phyloP scores from a whole-genome alignment of 768 basidiomycete species.

The Suillus luteus region DNA sequence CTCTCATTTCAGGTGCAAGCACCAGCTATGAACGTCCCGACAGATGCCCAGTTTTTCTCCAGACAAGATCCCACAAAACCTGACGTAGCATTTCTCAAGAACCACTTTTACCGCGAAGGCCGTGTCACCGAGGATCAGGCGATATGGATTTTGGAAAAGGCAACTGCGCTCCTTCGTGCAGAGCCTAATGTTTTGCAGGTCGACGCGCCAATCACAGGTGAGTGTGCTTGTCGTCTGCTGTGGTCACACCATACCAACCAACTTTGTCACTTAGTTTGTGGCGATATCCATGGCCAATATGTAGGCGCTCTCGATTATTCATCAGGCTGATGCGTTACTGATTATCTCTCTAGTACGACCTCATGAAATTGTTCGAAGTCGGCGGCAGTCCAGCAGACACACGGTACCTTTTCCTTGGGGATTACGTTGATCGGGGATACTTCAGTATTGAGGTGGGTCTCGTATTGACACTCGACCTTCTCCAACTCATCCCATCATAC shows the following conservation, averaged over 20 bases:
- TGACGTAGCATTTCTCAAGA: conserved; percentile 95
- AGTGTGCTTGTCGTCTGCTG: conserved; percentile 4
- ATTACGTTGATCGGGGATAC: conserved; percentile 93
- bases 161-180: conserved; percentile 75
- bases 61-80: conserved; percentile 84
- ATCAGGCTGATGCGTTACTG: conserved; percentile 11
- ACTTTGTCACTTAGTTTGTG: conserved; percentile 64
- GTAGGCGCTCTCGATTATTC: conserved; percentile 47
- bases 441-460: conserved; percentile 83
- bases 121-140: conserved; percentile 94
- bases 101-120: conserved; percentile 98
- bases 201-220: conserved; percentile 97
- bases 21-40: conserved; percentile 90
- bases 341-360: conserved; percentile 64
- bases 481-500: conserved; percentile 9
- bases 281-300: conserved; percentile 99
- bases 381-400: conserved; percentile 95
- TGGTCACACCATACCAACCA: conserved; percentile 9
- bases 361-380: conserved; percentile 95
- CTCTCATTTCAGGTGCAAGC: conserved; percentile 80
- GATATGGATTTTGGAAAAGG: conserved; percentile 87
- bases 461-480: not conserved
- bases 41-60: conserved; percentile 92
- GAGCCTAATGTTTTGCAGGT: conserved; percentile 93
- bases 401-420: conserved; percentile 88